Percentiles rank a stretch among this genome's conserved stretches.
Conservation (phyloP, 2,329 filamentous ascomycete genomes). For the Truncatella angustata region DNA sequence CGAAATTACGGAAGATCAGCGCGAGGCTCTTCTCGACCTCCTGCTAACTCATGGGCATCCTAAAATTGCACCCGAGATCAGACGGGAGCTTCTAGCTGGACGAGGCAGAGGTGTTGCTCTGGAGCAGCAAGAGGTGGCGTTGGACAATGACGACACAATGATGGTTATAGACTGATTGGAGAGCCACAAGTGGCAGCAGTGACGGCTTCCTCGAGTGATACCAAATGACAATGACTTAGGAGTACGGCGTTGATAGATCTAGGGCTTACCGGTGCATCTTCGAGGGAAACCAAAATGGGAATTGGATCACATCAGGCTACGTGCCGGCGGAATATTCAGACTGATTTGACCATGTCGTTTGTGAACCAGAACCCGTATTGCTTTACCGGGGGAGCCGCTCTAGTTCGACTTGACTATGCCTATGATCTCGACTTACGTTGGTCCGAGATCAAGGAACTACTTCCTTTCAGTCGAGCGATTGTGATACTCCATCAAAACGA, state of each 20-base stretch:
- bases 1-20: conserved; percentile 92
- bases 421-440: too few species aligned
- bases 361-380: too few species aligned
- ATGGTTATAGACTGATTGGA: conserved; percentile 51
- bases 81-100: conserved; percentile 84
- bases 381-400: too few species aligned
- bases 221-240: conserved; percentile 1
- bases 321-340: too few species aligned
- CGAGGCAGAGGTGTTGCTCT: conserved; percentile 76
- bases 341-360: too few species aligned
- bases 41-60: conserved; percentile 81
- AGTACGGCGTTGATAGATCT: conserved; percentile 5
- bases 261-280: too few species aligned
- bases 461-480: too few species aligned
- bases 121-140: conserved; percentile 52
- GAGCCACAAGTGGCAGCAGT: not conserved
- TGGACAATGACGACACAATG: conserved; percentile 91
- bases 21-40: conserved; percentile 86
- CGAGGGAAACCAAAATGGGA: too few species aligned
- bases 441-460: too few species aligned
- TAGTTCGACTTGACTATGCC: too few species aligned
- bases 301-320: too few species aligned
- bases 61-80: conserved; percentile 85
- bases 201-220: not conserved
- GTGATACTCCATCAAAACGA: too few species aligned